Evolutionary conservation across 768 basidiomycete species (phyloP).

Genomic region (Termitomyces eurrhizus): DNA sequence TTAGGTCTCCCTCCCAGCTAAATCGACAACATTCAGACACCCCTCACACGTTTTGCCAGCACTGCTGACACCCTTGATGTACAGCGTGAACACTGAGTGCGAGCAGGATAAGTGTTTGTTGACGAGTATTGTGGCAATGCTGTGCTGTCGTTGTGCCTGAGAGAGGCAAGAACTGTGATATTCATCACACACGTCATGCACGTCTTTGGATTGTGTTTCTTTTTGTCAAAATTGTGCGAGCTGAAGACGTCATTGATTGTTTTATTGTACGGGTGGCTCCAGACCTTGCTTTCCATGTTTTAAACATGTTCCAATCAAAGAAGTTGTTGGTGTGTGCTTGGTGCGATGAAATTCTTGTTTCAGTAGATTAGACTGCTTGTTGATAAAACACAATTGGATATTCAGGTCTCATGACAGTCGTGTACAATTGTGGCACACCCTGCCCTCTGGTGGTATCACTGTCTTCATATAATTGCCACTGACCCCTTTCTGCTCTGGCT

Average conservation of each 20-base stretch:
- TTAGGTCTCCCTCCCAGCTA: too few relatives aligned
- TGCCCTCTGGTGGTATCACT: constrained; percentile 74
- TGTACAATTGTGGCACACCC: constrained; percentile 53
- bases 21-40: too few relatives aligned
- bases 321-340: constrained; percentile 56
- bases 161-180: too few relatives aligned
- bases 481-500: constrained; percentile 66
- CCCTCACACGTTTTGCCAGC: too few relatives aligned
- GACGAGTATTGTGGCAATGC: too few relatives aligned
- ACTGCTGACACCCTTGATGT: too few relatives aligned
- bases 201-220: too few relatives aligned
- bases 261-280: constrained; percentile 38
- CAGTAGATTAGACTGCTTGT: constrained; percentile 30
- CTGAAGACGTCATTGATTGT: constrained; percentile 11
- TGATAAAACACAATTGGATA: constrained; percentile 25
- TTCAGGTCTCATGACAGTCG: constrained; percentile 44
- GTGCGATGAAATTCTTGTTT: constrained; percentile 28
- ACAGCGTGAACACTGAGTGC: too few relatives aligned
- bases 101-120: too few relatives aligned
- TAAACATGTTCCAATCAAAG: constrained; percentile 46
- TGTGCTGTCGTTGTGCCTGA: too few relatives aligned
- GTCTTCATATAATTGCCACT: constrained; percentile 63
- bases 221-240: too few relatives aligned
- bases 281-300: constrained; percentile 63
- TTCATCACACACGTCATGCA: too few relatives aligned